Base-by-base conservation (phyloP, 75 land plant genomes). In the Sequoia sempervirens region DNA sequence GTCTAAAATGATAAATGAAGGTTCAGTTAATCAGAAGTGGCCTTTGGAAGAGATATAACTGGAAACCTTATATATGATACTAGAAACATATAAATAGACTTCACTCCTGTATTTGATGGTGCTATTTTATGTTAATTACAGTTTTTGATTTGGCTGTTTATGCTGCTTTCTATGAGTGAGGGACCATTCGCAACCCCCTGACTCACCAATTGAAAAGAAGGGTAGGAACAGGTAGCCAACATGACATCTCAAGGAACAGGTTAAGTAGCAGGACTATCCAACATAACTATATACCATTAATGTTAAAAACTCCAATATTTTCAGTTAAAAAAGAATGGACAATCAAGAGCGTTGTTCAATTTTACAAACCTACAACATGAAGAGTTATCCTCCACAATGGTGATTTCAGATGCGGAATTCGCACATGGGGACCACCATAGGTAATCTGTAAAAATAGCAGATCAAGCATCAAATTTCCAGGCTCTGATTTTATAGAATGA, bases 351-450 rank as follows among this genome's bases (percentile, higher is more conserved):
- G 9, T 78, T 78, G 14, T 41, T 78, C 36, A n/a, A 78, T 10
- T 78, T 78, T 30, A 85, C 90, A 84, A 84, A 95, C 98, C 96
- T 87, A 95, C 87, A 75, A 97, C 96, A 88, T 97, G 99, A 52
- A 97, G 92, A 23, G 89, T 92, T 56, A 91, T 87, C 0, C 84
- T 87, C 99, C 97, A 97, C 11, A 83, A 72, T 83, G 87, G 73
- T 14, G 88, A 88, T 78, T 83, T 90, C 88, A 97, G 81, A 81
- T 93, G 90, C 32, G 89, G 83, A 75, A 95, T 82, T n/a, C 99
- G 93, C 64, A 87, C 92, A 81, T 82, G 86, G 80, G 99, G 99
- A 85, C 93, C 90, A 81, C 99, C 99, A 89, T 97, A 97, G 52
- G 99, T 95, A 47, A 97, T 89, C 98, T 96, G 91, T 78, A 83